Conservation (phyloP, 768 basidiomycete species). For the Pisolithus tinctorius region DNA sequence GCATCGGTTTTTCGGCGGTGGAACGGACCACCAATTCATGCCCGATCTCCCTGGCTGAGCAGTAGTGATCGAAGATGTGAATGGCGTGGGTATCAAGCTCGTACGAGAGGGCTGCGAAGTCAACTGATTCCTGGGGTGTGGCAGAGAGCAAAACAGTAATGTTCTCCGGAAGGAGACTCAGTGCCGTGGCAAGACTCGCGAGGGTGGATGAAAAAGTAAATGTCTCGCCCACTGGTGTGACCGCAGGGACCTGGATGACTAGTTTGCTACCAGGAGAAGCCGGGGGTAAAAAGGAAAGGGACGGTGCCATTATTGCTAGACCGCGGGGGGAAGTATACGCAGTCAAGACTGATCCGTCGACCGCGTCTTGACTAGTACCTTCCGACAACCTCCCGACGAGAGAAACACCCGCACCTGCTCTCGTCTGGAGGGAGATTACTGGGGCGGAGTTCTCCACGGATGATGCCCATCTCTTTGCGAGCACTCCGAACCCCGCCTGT, state of each 20-base stretch:
- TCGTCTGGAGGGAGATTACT: constrained; percentile 69
- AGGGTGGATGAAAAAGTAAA: constrained; percentile 76
- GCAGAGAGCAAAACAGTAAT: constrained; percentile 76
- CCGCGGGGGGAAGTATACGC: constrained; percentile 83
- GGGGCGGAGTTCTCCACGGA: constrained; percentile 37
- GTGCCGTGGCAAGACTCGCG: constrained; percentile 53
- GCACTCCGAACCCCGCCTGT: constrained; percentile 72
- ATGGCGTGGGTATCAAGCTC: constrained; percentile 65
- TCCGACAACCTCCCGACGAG: constrained; percentile 76
- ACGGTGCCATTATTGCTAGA: constrained; percentile 74
- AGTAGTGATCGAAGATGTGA: constrained; percentile 88
- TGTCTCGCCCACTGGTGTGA: constrained; percentile 55
- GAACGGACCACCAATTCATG: constrained; percentile 40
- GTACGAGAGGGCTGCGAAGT: constrained; percentile 75
- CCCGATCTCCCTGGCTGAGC: constrained; percentile 69
- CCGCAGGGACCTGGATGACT: constrained; percentile 77
- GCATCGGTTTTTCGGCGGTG: constrained; percentile 21
- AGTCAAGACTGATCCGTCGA: constrained; percentile 55
- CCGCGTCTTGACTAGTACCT: constrained; percentile 65
- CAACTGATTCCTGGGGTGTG: constrained; percentile 74
- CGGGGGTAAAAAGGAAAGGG: constrained; percentile 64
- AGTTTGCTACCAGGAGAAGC: constrained; percentile 60
- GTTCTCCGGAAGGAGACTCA: constrained; percentile 55
- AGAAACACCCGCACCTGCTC: constrained; percentile 77
- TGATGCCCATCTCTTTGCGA: constrained; percentile 61